A percentile compares a stretch with the other conserved stretches of the same genome.
Evolutionary conservation across 169 alveolate species (phyloP).

Genomic region (Ichthyophthirius multifiliis): DNA sequence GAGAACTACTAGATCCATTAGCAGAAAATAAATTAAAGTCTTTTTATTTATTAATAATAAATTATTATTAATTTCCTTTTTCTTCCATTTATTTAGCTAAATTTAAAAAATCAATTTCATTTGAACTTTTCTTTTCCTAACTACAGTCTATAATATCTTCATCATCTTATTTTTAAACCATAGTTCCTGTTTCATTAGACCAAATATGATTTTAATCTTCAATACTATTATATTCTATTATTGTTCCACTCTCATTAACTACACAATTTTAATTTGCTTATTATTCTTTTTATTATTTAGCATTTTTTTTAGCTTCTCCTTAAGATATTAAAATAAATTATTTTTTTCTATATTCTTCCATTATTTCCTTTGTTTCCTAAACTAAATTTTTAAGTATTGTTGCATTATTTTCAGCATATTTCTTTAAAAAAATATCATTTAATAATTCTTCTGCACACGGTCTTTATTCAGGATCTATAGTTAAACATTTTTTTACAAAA

Average conservation of each 20-base stretch:
- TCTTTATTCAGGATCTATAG: slow-evolving; percentile 74
- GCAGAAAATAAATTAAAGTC: background rate
- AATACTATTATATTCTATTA: slow-evolving; percentile 12
- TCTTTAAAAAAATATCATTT: background rate
- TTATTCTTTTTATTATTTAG: slow-evolving; percentile 13
- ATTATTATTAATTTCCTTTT: background rate
- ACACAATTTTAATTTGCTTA: slow-evolving; percentile 1
- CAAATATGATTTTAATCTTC: background rate
- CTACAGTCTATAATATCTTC: background rate
- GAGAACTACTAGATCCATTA: background rate
- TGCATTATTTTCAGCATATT: slow-evolving; percentile 25
- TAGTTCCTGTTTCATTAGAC: slow-evolving; percentile 2
- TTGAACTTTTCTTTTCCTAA: no score
- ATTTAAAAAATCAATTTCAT: background rate
- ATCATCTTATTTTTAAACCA: background rate
- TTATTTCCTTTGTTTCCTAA: background rate
- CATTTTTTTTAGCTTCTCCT: background rate
- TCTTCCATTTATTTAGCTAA: background rate
- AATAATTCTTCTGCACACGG: slow-evolving; percentile 70
- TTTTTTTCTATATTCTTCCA: background rate
- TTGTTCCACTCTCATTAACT: slow-evolving; percentile 32
- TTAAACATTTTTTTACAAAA: slow-evolving; percentile 77
- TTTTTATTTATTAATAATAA: background rate
- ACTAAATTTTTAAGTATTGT: background rate
- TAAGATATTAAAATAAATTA: background rate